Conservation (phyloP, 208 protist genomes). For the Herpetomonas samuelpessoai region DNA sequence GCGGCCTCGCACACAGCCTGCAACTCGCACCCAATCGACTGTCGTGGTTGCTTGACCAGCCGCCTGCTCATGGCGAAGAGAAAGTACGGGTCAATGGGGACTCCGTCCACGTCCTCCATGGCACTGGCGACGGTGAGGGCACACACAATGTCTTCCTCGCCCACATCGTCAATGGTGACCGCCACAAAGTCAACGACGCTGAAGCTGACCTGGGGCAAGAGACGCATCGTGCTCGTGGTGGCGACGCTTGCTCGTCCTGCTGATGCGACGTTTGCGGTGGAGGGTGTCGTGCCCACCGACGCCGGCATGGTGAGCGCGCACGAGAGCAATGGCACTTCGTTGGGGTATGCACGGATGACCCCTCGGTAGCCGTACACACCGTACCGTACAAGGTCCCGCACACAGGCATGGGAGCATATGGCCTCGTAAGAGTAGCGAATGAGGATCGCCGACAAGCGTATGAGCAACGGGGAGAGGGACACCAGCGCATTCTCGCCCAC, state of each 20-base stretch:
- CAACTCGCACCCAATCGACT: conserved; percentile 60
- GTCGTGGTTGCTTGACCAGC: conserved; percentile 30
- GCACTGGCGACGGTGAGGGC: conserved; percentile 74
- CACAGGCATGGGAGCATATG: conserved; percentile 63
- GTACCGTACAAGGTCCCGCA: conserved; percentile 64
- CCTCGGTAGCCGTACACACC: conserved; percentile 71
- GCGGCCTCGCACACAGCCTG: conserved; percentile 65
- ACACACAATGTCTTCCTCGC: conserved; percentile 69
- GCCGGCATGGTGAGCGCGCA: not conserved
- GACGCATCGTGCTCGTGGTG: not conserved
- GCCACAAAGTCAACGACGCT: conserved; percentile 56
- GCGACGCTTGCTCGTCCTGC: no score
- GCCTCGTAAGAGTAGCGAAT: conserved; percentile 23
- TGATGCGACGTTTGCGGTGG: no score
- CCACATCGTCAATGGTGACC: conserved; percentile 33
- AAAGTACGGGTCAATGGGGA: conserved; percentile 83
- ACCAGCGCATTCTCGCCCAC: conserved; percentile 3
- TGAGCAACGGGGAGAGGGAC: conserved; percentile 23
- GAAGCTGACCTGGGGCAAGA: conserved; percentile 36
- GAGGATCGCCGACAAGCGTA: conserved; percentile 47
- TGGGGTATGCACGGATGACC: conserved; percentile 33
- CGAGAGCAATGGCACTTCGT: conserved; percentile 32
- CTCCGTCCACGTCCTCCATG: conserved; percentile 70
- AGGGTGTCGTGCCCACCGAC: not conserved
- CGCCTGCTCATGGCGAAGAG: conserved; percentile 71